Conservation (phyloP, 2,329 filamentous ascomycete genomes). For the Aureobasidium leucospermi region DNA sequence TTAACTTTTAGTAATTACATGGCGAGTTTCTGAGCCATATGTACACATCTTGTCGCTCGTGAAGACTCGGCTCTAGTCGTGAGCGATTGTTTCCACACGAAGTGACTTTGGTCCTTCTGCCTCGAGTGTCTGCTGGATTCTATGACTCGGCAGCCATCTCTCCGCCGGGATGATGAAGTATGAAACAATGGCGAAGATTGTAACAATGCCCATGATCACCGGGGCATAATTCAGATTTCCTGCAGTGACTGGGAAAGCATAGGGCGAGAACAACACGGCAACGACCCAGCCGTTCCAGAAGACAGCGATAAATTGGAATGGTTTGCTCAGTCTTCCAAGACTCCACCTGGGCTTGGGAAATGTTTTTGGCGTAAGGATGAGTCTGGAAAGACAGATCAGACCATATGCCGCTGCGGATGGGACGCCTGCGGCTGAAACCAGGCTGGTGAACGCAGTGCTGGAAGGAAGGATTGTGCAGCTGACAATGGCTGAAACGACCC, state of each 20-base stretch:
- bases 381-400: conserved; percentile 35
- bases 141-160: conserved; percentile 27
- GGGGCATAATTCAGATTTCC: conserved; percentile 30
- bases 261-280: conserved; percentile 30
- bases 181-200: conserved; percentile 29
- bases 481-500: conserved; percentile 46
- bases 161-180: conserved; percentile 31
- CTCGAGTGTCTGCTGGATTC: conserved; percentile 6
- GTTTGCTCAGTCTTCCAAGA: conserved; percentile 30
- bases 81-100: background rate
- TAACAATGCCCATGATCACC: conserved; percentile 33
- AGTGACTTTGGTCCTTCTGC: conserved; percentile 4
- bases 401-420: conserved; percentile 37
- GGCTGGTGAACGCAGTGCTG: conserved; percentile 33
- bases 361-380: conserved; percentile 29
- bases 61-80: background rate
- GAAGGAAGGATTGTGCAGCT: conserved; percentile 55
- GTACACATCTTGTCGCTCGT: background rate
- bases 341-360: conserved; percentile 31
- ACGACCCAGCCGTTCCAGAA: conserved; percentile 34
- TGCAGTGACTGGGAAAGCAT: conserved; percentile 29
- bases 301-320: conserved; percentile 29
- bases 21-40: background rate
- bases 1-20: background rate
- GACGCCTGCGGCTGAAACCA: conserved; percentile 33